A percentile compares a stretch with the other conserved stretches of the same genome.
Evolutionary conservation across 139 green algal species (phyloP).

Genomic region (Chlamydomonas asymmetrica): DNA sequence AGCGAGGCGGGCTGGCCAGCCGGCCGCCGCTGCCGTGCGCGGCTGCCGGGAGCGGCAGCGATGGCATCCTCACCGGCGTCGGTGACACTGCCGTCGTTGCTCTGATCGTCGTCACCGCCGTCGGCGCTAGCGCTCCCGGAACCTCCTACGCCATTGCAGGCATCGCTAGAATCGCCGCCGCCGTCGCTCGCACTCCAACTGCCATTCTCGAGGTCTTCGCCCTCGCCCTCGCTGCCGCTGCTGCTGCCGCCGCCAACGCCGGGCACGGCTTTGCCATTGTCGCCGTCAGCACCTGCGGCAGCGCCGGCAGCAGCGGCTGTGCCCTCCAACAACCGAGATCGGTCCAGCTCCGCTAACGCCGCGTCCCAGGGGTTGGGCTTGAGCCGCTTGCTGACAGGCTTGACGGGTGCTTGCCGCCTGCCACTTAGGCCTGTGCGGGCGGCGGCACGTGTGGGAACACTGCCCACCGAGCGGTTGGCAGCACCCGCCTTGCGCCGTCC

Average conservation of each 20-base stretch:
- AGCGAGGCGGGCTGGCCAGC: no score
- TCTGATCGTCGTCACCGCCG: neutral
- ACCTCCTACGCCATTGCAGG: neutral
- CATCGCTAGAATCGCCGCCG: neutral
- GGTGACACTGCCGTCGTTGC: neutral
- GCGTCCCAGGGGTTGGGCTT: slow-evolving; percentile 29
- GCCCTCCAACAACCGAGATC: neutral
- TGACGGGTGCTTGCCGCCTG: neutral
- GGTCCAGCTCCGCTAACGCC: slow-evolving; percentile 30
- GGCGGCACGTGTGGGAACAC: no score
- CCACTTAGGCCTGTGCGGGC: no score
- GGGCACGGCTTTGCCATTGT: neutral
- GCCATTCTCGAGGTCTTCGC: neutral
- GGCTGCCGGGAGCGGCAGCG: neutral
- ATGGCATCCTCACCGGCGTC: neutral
- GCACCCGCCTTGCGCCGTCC: no score
- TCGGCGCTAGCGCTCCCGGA: neutral
- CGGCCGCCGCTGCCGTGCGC: neutral
- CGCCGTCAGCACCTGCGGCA: neutral
- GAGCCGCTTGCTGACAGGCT: neutral
- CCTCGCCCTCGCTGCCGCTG: slow-evolving; percentile 9
- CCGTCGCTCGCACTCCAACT: neutral
- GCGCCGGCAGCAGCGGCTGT: no score
- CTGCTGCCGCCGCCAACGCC: neutral
- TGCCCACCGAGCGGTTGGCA: no score